Evolutionary conservation across 306 rosid species (phyloP), one percentile per base, ranked within the genome.

Genomic region (Macrotyloma uniflorum): DNA sequence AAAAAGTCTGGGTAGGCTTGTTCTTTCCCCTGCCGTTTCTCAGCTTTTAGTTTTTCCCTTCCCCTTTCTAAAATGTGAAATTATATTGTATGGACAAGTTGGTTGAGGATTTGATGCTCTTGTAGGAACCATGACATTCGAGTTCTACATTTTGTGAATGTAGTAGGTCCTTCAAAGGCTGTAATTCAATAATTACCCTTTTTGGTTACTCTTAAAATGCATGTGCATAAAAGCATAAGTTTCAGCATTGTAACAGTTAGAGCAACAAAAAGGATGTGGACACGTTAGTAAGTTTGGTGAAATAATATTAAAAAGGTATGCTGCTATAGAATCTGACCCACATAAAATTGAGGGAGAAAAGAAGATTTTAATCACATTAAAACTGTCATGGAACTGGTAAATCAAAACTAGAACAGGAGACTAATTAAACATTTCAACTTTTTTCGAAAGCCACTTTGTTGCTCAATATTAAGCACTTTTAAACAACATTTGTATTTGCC

Each of bases 21-120:
- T 32, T 30, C 11, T 32, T 7, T 15, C 18, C 23, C 43, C 23
- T 7, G 38, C 23, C 43, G 43, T 61, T 28, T 32, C 23, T 61
- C 67, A 10, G 64, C n/a, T 24, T 57, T 30, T 32, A 23, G 3
- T 13, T 28, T 26, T 32, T 26, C 36, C 15, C 10, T 57, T 24
- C 18, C 66, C 6, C 90, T 90, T 69, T 84, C 91, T 54, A 91
- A 93, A 71, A 94, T 89, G 69, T 89, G 96, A 93, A 86, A 88
- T 81, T 85, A 73, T 55, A 81, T 90, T 58, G 93, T 55, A 86
- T 86, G 66, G 93, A 93, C 12, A 90, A 90, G 78, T 72, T 86
- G 67, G 77, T 93, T 1, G 93, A 93, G 79, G 96, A 90, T 67
- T 92, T 93, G 91, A 93, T 66, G 92, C 97, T 71, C 85, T 88